phyloP scores from a whole-genome alignment of 192 early-diverging fungal species.

The Neocallimastix lanati region DNA sequence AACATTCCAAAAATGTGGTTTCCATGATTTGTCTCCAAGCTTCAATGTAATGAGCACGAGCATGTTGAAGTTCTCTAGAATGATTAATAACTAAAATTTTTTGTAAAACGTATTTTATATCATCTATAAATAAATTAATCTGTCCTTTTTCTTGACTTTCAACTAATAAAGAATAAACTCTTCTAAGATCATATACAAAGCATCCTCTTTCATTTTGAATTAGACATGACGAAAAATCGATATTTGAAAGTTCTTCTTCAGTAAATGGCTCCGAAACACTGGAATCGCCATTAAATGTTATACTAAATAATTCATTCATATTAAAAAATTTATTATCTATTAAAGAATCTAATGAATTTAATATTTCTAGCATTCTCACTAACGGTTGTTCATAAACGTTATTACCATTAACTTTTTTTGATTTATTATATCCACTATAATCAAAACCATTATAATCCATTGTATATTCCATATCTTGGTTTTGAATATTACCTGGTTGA shows the following conservation, averaged over 20 bases:
- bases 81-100: constrained; percentile 56
- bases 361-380: constrained; percentile 53
- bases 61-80: constrained; percentile 42
- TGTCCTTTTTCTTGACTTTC: constrained; percentile 17
- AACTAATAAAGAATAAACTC: constrained; percentile 40
- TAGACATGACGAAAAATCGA: constrained; percentile 27
- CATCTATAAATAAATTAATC: constrained; percentile 23
- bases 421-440: background rate
- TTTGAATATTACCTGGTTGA: background rate
- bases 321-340: background rate
- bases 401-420: background rate
- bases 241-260: background rate
- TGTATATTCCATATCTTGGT: constrained; percentile 1
- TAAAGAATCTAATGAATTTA: constrained; percentile 46
- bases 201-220: constrained; percentile 35
- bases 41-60: constrained; percentile 44
- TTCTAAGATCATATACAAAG: constrained; percentile 47
- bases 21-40: constrained; percentile 73
- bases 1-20: constrained; percentile 42
- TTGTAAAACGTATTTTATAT: constrained; percentile 38
- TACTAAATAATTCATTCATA: background rate
- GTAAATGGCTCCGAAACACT: background rate
- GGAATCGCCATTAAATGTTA: background rate
- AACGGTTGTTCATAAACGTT: constrained; percentile 32
- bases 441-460: background rate